Evolutionary conservation across 805 yeast genomes (phyloP).

Genomic region (Metschnikowia koreensis): DNA sequence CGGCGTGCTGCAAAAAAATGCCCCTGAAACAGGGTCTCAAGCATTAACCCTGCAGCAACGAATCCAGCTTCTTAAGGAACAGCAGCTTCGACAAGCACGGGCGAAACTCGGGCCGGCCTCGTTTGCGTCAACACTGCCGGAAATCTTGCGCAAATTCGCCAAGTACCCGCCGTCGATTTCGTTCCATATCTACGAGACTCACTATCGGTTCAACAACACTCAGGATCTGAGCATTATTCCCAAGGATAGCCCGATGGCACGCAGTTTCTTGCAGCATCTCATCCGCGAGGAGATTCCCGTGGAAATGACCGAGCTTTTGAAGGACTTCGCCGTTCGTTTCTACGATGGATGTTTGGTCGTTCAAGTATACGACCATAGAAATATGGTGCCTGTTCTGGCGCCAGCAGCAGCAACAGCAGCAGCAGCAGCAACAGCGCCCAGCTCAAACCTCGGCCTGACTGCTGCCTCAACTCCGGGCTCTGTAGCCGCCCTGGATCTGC

Average conservation of each 20-base stretch:
- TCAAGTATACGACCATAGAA: constrained; percentile 84
- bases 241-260: constrained; percentile 70
- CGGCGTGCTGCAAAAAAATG: constrained; percentile 21
- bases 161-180: constrained; percentile 77
- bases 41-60: constrained; percentile 15
- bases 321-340: constrained; percentile 78
- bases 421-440: neutral
- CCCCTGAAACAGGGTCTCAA: neutral
- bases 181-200: constrained; percentile 88
- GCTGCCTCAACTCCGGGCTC: neutral
- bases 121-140: constrained; percentile 70
- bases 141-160: constrained; percentile 72
- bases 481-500: neutral
- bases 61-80: constrained; percentile 22
- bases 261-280: constrained; percentile 75
- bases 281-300: constrained; percentile 83
- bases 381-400: constrained; percentile 28
- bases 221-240: constrained; percentile 78
- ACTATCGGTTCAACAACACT: constrained; percentile 86
- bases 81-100: constrained; percentile 19
- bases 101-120: constrained; percentile 40
- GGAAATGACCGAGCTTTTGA: constrained; percentile 82
- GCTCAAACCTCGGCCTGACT: neutral
- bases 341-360: constrained; percentile 89
- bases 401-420: neutral